Evolutionary conservation across 2,329 filamentous ascomycete species (phyloP), one percentile per base, ranked within the genome.

Genomic region (Cercospora janseana): DNA sequence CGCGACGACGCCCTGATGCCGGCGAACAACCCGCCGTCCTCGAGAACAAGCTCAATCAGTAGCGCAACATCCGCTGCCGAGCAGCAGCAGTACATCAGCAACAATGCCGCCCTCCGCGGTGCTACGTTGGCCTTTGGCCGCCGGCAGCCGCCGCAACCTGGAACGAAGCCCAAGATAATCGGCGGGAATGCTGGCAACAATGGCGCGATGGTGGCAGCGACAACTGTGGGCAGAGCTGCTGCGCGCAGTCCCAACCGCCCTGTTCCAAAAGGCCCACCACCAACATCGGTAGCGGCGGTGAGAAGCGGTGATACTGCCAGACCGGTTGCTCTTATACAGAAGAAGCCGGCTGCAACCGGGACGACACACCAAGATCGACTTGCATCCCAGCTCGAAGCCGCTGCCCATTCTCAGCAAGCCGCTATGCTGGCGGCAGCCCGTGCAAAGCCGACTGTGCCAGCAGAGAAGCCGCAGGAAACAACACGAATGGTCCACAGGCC

Each of bases 71-170:
- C 42, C 20, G 13, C 46, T n/a, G 10, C 44, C 37, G 34, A 49
- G 40, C 24, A 24, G 15, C 46, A 51, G 24, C 58, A 57, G 28
- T 52, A 47, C 42, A 20, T 37, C 43, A 27, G 12, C 42, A 27
- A 37, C 31, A 63, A 73, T 62, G 74, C 75, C 38, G 77, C 77
- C 37, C 69, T 79, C 10, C 67, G 67, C 45, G 77, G 77, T 24
- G 77, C 77, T 6, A 66, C 70, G 4, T 59, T 69, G 31, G 77
- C 77, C 16, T 79, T 79, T 61, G 69, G 66, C 8, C 75, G 72
- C 59, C n/a, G n/a, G n/a, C 70, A 71, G 20, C 60, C 53, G 27
- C 54, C 59, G 29, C 35, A 32, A 13, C 50, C 45, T 44, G 48
- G 27, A 42, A 38, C 51, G 12, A 51, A 54, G 47, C 44, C 27